Percentiles rank a stretch among this genome's conserved stretches.
Conservation (phyloP, 148 eudicot species). For the Simmondsia chinensis region DNA sequence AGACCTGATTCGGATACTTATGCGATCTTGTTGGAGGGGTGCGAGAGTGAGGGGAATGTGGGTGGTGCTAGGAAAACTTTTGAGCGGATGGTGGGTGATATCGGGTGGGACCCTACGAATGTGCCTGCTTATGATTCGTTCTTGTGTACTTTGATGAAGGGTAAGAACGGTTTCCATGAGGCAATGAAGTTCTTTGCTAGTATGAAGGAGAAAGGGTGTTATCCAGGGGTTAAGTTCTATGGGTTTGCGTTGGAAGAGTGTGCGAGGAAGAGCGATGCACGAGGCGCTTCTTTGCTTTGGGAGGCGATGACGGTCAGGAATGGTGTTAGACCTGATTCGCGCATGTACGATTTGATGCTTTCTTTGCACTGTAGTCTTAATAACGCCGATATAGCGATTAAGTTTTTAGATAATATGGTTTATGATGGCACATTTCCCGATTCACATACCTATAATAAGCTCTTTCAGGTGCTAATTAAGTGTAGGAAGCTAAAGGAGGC, state of each 20-base stretch:
- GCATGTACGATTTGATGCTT: constrained; percentile 62
- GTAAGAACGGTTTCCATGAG: constrained; percentile 44
- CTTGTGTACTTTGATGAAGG: constrained; percentile 55
- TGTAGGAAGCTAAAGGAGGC: constrained; percentile 36
- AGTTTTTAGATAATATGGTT: constrained; percentile 72
- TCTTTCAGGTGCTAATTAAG: constrained; percentile 43
- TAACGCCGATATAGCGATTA: constrained; percentile 38
- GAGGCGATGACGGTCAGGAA: constrained; percentile 43
- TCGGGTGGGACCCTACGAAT: constrained; percentile 54
- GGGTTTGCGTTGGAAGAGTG: constrained; percentile 53
- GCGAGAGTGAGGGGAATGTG: constrained; percentile 59
- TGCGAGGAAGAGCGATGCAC: constrained; percentile 38
- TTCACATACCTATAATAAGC: constrained; percentile 37
- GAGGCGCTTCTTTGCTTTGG: constrained; percentile 50
- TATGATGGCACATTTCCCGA: constrained; percentile 61
- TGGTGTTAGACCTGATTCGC: constrained; percentile 39
- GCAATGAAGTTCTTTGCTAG: constrained; percentile 40
- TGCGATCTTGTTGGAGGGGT: constrained; percentile 79
- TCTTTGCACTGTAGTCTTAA: constrained; percentile 37
- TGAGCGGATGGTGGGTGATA: constrained; percentile 46
- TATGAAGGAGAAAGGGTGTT: constrained; percentile 58
- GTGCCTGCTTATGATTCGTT: constrained; percentile 60
- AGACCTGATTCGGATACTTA: constrained; percentile 52
- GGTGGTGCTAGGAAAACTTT: constrained; percentile 41
- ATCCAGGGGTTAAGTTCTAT: constrained; percentile 62